Evolutionary conservation across 2,329 filamentous ascomycete species (phyloP), one percentile per base, ranked within the genome.

Genomic region (Aspergillus transmontanensis): DNA sequence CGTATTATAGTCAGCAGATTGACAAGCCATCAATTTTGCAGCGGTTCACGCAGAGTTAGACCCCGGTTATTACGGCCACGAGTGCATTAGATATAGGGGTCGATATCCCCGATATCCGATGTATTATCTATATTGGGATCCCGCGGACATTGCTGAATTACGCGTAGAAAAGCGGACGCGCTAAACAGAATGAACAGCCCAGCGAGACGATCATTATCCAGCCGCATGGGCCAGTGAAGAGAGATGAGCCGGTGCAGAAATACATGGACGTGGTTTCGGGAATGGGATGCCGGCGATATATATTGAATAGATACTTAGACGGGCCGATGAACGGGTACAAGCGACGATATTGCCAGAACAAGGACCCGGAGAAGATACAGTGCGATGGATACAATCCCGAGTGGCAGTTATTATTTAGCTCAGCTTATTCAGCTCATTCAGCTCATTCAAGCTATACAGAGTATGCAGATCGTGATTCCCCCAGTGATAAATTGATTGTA

Each of bases 31-130:
- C n/a, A n/a, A n/a, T n/a, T n/a, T n/a, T n/a, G n/a, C n/a, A n/a
- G n/a, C n/a, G n/a, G n/a, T n/a, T n/a, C n/a, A n/a, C n/a, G n/a
- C n/a, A n/a, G n/a, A n/a, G n/a, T n/a, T n/a, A n/a, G n/a, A n/a
- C n/a, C n/a, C n/a, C n/a, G n/a, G n/a, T n/a, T n/a, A n/a, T n/a
- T n/a, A n/a, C n/a, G n/a, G n/a, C n/a, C n/a, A n/a, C n/a, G n/a
- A n/a, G n/a, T n/a, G n/a, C 58, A 6, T 51, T 67, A 14, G 63
- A 60, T 0, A 61, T 67, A 16, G 60, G 63, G 11, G 34, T 63
- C 4, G 58, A 67, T 41, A 61, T 65, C 21, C 60, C 63, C 28
- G 56, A 67, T 39, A 65, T 67, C 39, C 23, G 56, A 1, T 28
- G n/a, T 32, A 50, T 67, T 6, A 65, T 67, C 39, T 43, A 67